Conservation (phyloP, 129 eudicot genomes). For the Daucus carota region DH1_v3.0 NC_030385.2:9285501-9286000, state of each 20-base stretch:
- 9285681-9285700: neutral
- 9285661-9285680: neutral
- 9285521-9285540: neutral
- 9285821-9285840: neutral
- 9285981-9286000: neutral
- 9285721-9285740: too few relatives aligned
- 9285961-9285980: neutral
- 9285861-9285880: neutral
- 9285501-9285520: neutral
- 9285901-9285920: neutral
- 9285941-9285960: neutral
- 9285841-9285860: neutral
- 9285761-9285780: constrained; percentile 92
- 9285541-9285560: neutral
- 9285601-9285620: neutral
- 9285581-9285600: neutral
- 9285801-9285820: constrained; percentile 21
- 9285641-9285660: neutral
- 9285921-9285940: neutral
- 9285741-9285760: constrained; percentile 63
- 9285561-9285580: neutral
- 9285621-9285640: neutral
- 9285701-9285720: neutral
- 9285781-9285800: constrained; percentile 31
- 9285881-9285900: neutral